Percentiles rank a stretch among this genome's conserved stretches.
phyloP scores from a whole-genome alignment of 352 stramenopile species.

The Globisporangium nunn region DNA sequence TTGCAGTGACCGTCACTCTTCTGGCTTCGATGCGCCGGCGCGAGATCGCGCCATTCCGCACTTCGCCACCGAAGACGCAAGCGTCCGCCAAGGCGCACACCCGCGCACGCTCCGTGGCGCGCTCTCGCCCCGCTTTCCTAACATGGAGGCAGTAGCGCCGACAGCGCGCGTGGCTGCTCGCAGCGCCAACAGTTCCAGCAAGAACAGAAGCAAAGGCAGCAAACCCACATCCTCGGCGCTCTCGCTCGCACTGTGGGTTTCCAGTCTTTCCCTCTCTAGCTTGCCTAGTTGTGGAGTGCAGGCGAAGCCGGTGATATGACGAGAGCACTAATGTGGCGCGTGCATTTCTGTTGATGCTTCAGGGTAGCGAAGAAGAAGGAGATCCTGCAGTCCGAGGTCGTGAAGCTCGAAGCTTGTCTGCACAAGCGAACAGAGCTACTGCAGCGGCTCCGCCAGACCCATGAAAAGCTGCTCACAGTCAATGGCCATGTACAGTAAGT shows the following conservation, averaged over 20 bases:
- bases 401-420: conserved; percentile 9
- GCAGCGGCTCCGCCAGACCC: conserved; percentile 2
- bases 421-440: conserved; percentile 7
- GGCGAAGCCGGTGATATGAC: too few species aligned
- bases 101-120: too few species aligned
- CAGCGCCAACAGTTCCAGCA: not conserved
- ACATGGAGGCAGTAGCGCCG: not conserved
- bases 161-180: not conserved
- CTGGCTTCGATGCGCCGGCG: too few species aligned
- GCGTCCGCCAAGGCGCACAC: too few species aligned
- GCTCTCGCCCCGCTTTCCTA: too few species aligned
- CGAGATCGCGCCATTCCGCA: too few species aligned
- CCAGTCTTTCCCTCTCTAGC: too few species aligned
- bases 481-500: conserved; percentile 10
- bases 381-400: conserved; percentile 7
- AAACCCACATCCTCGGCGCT: not conserved
- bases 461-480: conserved; percentile 6
- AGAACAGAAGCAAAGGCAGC: not conserved
- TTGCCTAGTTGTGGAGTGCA: too few species aligned
- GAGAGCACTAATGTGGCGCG: not conserved
- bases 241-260: not conserved
- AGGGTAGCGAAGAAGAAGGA: conserved; percentile 11
- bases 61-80: too few species aligned
- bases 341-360: not conserved
- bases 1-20: too few species aligned